Evolutionary conservation across 176 grass and related monocot species (phyloP), one percentile per base, ranked within the genome.

Genomic region (Poa annua): DNA sequence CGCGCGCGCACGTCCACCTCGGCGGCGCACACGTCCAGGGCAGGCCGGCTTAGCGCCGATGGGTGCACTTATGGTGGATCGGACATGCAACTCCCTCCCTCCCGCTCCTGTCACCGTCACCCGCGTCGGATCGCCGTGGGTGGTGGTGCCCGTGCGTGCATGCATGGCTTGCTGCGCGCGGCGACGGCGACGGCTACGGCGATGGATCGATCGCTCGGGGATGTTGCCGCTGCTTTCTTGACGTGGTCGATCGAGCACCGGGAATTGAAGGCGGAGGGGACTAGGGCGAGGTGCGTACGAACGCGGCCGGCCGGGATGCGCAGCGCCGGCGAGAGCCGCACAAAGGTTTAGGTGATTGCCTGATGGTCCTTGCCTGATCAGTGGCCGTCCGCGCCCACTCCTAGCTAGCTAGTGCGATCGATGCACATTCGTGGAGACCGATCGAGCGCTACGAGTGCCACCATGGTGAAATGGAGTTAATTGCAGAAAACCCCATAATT

Each of bases 1-100:
- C 63, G 33, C 34, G 39, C 41, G 21, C 38, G 39, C 38, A 71
- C 39, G n/a, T 71, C 67, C 38, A 71, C n/a, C 66, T 69, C 66
- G 36, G 20, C 35, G 35, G 35, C 35, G 29, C 29, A 29, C 29
- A 29, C 29, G 29, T 29, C 29, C 29, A 29, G 29, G 29, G 1
- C 29, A 29, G 29, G 29, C 29, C 29, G 29, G 29, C 26, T 29
- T 29, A 16, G 7, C 12, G 70, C 70, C 22, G 70, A 17, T 29
- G 21, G 6, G 14, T 22, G 66, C 66, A 44, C 11, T 70, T 22
- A 44, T 44, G 66, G 39, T 42, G 12, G 2, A 34, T 65, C 29
- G 47, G 12, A 48, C 8, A 45, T 45, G 38, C 44, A 45, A 45
- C 44, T 34, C 62, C 61, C 60, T 63, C 1, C 39, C 39, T 22